Base-by-base conservation (phyloP, 1,284 basidiomycete genomes). In the Sanghuangporus weigelae region DNA sequence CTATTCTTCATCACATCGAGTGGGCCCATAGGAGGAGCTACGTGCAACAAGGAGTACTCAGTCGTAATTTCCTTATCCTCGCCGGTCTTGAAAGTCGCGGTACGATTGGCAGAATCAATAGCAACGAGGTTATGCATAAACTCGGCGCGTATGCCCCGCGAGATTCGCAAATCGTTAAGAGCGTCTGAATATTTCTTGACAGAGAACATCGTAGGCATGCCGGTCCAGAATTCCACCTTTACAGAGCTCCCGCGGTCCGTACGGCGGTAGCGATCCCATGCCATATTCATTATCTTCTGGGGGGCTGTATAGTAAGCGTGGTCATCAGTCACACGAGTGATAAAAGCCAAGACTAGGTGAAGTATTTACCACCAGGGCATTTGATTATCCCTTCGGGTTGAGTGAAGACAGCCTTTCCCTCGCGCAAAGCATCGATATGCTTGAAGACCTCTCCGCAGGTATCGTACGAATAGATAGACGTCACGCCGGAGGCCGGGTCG, bases 281-380 rank as follows among this genome's bases (percentile, higher is more conserved):
- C 90, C 92, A 95, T 95, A 90, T 94, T 96, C 86, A 94, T 92
- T 68, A 96, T 91, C 76, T 96, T 96, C 72, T 95, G 92, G 19
- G 93, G 93, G 12, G 92, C 93, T 93, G 68, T 23, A 59, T 55
- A 38, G 46, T 35, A 42, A 36, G 55, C 39, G 57, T 21, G 50
- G 66, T 12, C 26, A 35, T 48, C n/a, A 31, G 57, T 36, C 36
- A 16, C 2, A 16, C 5, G 16, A 16, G 10, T 31, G 0, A 51
- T 21, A 16, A 49, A 50, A 19, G 56, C 19, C 26, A 31, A 31
- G 2, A 31, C 0, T 31, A 4, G 26, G 26, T 31, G 26, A 31
- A 40, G 2, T 8, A 62, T 77, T 67, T 69, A 89, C 90, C 95
- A 75, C 96, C 96, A 60, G 95, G 92, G 73, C 96, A 98, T 77